Evolutionary conservation across 2,329 filamentous ascomycete species (phyloP), one percentile per base, ranked within the genome.

Genomic region (Curvularia eragrostidis): DNA sequence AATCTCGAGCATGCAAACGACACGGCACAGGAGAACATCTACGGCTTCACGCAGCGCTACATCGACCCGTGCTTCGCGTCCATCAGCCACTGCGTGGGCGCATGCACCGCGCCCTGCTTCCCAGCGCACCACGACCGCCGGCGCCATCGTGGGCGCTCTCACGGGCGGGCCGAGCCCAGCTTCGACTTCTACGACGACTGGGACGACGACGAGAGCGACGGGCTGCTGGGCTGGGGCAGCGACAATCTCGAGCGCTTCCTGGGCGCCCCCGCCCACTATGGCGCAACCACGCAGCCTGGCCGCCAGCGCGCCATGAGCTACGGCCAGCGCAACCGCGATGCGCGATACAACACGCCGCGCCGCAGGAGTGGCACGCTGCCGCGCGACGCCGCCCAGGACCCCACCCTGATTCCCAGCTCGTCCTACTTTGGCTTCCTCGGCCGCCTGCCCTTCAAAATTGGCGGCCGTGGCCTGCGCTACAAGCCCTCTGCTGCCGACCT

Each of bases 181-280:
- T 98, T 98, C 74, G 94, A 97, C 76, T 98, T 98, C 75, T 98
- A 98, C 80, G 94, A 97, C 77, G 94, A 97, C 77, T 98, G 94
- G 94, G 92, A 97, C 60, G 84, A 87, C 53, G 84, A 87, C 28
- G 84, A 85, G 49, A 81, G 81, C 32, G 84, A 87, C 38, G 84
- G 88, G 0, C 76, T 94, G 47, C 79, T 93, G 51, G 89, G 87
- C 44, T 96, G 92, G 91, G 88, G 89, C 38, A 79, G 85, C 66
- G 93, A 96, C 69, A 93, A 96, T 73, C 87, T 96, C 80, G 94
- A 97, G 74, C 84, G 91, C 50, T 78, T 97, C 62, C 79, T 97
- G 49, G 91, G 89, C 10, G 89, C 90, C 5, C 89, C 87, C 15
- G 87, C 73, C 63, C 80, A 82, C 57, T 82, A 85, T 50, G 80